These are phyloP conservation scores for Cladosporium sp. DNA, from an alignment of 2,329 filamentous ascomycete species.

Conservation along the genomic window DNA sequence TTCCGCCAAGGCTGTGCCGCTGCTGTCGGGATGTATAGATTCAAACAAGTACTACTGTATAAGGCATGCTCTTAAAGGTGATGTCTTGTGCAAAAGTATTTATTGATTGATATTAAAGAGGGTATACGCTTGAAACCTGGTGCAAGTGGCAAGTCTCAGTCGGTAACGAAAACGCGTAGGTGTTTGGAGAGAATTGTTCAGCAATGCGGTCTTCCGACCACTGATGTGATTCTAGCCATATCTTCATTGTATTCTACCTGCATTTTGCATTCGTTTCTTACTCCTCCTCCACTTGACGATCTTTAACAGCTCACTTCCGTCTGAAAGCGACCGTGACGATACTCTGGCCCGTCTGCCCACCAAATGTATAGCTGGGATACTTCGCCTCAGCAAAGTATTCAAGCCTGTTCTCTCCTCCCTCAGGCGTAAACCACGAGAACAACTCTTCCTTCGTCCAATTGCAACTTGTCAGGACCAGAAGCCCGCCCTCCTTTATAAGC, in stretches of 20 bases:
- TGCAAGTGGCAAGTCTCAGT: too few relatives aligned
- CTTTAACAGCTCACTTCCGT: neutral
- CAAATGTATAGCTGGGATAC: constrained; percentile 86
- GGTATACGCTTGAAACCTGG: too few relatives aligned
- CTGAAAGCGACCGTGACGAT: constrained; percentile 51
- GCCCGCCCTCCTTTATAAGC: constrained; percentile 65
- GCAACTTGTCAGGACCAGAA: constrained; percentile 86
- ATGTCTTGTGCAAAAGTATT: too few relatives aligned
- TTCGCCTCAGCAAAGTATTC: constrained; percentile 63
- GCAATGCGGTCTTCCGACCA: too few relatives aligned
- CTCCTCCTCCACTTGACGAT: neutral
- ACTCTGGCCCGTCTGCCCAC: constrained; percentile 79
- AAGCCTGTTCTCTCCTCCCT: constrained; percentile 41
- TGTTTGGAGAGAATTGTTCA: too few relatives aligned
- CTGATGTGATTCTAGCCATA: too few relatives aligned
- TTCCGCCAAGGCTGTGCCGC: constrained; percentile 7
- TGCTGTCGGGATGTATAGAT: too few relatives aligned
- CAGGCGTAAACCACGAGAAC: constrained; percentile 65
- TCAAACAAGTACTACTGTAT: too few relatives aligned
- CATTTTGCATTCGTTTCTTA: constrained; percentile 1
- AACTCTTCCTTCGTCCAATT: constrained; percentile 97
- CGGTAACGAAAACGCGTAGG: too few relatives aligned
- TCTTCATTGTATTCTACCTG: neutral
- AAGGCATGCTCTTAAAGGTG: too few relatives aligned
- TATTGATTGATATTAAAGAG: too few relatives aligned